phyloP scores from a whole-genome alignment of 1,284 basidiomycete species.

The Grifola frondosa region DNA sequence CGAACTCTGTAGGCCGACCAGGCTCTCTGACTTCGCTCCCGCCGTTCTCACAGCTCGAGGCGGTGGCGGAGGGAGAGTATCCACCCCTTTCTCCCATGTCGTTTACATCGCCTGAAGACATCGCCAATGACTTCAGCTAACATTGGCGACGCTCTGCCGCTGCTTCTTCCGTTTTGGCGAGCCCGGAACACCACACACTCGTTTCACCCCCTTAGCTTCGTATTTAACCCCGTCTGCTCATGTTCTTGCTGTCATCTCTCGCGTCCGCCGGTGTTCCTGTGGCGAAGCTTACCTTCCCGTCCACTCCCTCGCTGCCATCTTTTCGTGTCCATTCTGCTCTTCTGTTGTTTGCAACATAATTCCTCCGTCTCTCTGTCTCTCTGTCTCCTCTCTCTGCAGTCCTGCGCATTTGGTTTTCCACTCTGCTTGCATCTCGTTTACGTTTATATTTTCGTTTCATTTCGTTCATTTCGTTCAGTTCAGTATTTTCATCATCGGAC shows the following conservation, averaged over 20 bases:
- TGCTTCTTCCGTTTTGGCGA: slow-evolving; percentile 11
- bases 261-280: slow-evolving; percentile 14
- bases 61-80: slow-evolving; percentile 73
- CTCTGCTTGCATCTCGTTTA: too few species aligned
- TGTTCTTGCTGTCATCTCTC: slow-evolving; percentile 17
- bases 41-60: slow-evolving; percentile 76
- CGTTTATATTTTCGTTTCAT: too few species aligned
- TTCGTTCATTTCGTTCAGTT: too few species aligned
- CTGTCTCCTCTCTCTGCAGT: too few species aligned
- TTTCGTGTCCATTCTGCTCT: not conserved
- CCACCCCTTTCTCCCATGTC: slow-evolving; percentile 72
- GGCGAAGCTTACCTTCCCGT: too few species aligned
- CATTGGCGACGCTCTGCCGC: slow-evolving; percentile 13
- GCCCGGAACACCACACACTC: slow-evolving; percentile 22
- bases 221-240: slow-evolving; percentile 22
- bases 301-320: too few species aligned
- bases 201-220: slow-evolving; percentile 24
- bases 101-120: slow-evolving; percentile 54
- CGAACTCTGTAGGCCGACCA: slow-evolving; percentile 31
- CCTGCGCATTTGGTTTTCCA: slow-evolving; percentile 15
- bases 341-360: too few species aligned
- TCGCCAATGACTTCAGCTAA: slow-evolving; percentile 33
- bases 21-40: slow-evolving; percentile 64
- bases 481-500: too few species aligned
- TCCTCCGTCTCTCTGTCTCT: slow-evolving; percentile 10